Percentiles rank a stretch among this genome's conserved stretches.
These are phyloP conservation scores for Candida ipomoeae DNA, from an alignment of 805 yeast genomes.

Conservation along the genomic window DNA sequence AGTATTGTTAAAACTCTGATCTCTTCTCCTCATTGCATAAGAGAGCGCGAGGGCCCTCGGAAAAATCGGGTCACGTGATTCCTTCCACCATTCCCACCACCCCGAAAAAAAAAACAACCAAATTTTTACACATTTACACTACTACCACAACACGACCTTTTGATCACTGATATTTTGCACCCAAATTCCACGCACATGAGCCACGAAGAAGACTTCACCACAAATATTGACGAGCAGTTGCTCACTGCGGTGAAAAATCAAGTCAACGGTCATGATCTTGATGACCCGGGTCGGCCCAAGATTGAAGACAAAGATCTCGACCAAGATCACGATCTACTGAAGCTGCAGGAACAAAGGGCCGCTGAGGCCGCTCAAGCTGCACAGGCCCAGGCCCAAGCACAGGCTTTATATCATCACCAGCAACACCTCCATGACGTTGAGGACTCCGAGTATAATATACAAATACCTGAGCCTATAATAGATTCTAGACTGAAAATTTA, in stretches of 20 bases:
- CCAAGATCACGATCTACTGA: constrained; percentile 7
- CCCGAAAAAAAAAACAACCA: constrained; percentile 4
- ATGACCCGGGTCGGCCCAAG: constrained; percentile 25
- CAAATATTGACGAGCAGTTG: constrained; percentile 42
- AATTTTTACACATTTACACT: constrained; percentile 20
- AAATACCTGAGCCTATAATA: constrained; percentile 44
- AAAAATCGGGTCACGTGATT: background rate
- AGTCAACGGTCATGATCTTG: constrained; percentile 23
- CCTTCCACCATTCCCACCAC: constrained; percentile 3
- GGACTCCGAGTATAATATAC: constrained; percentile 41
- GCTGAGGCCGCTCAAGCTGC: constrained; percentile 13
- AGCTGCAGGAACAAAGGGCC: constrained; percentile 18
- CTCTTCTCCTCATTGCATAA: background rate
- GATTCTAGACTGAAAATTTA: constrained; percentile 41
- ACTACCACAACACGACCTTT: constrained; percentile 24
- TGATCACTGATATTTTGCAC: constrained; percentile 11
- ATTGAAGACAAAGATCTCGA: constrained; percentile 25
- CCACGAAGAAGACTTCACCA: constrained; percentile 27
- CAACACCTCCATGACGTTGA: constrained; percentile 19
- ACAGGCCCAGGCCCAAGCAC: constrained; percentile 16
- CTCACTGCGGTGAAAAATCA: constrained; percentile 33
- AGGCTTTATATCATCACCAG: constrained; percentile 20
- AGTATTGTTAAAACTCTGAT: background rate
- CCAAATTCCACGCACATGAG: constrained; percentile 19
- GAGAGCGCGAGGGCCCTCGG: background rate